phyloP scores from a whole-genome alignment of 495 filamentous ascomycete species.

The Neurospora sp. region DNA sequence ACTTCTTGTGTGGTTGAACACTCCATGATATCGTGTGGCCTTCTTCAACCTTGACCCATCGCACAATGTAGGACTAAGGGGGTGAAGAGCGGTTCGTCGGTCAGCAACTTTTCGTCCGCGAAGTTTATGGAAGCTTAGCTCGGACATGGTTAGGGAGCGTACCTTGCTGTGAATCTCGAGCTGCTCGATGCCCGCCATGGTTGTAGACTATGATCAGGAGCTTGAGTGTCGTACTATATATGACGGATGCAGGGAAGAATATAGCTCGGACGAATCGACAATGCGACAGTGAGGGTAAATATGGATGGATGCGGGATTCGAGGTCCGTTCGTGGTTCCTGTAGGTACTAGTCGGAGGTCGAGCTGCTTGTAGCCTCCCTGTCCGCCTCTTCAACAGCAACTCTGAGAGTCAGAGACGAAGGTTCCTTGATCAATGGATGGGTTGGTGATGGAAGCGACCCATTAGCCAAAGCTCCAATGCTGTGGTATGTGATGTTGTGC shows the following conservation, averaged over 20 bases:
- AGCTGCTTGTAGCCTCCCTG: neutral
- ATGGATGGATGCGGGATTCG: neutral
- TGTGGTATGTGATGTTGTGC: neutral
- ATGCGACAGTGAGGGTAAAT: neutral
- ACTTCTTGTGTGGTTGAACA: slow-evolving; percentile 94
- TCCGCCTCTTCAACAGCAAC: neutral
- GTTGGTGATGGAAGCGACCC: neutral
- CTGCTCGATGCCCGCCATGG: slow-evolving; percentile 92
- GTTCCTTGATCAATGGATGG: neutral
- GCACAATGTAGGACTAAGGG: slow-evolving; percentile 83
- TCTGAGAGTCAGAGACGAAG: neutral
- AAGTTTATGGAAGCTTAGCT: neutral
- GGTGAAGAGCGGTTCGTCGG: neutral
- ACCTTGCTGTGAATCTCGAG: slow-evolving; percentile 97
- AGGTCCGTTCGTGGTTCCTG: neutral
- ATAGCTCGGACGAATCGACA: neutral
- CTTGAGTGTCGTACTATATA: neutral
- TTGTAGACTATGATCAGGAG: neutral
- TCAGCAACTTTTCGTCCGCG: neutral
- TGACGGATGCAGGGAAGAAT: neutral
- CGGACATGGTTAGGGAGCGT: slow-evolving; percentile 16
- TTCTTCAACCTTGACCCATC: slow-evolving; percentile 86
- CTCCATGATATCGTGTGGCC: slow-evolving; percentile 95
- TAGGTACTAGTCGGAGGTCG: neutral
- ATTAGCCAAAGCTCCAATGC: neutral